These are phyloP conservation scores for Achaetomiella virescens DNA, from an alignment of 495 filamentous ascomycete species.

Conservation along the genomic window DNA sequence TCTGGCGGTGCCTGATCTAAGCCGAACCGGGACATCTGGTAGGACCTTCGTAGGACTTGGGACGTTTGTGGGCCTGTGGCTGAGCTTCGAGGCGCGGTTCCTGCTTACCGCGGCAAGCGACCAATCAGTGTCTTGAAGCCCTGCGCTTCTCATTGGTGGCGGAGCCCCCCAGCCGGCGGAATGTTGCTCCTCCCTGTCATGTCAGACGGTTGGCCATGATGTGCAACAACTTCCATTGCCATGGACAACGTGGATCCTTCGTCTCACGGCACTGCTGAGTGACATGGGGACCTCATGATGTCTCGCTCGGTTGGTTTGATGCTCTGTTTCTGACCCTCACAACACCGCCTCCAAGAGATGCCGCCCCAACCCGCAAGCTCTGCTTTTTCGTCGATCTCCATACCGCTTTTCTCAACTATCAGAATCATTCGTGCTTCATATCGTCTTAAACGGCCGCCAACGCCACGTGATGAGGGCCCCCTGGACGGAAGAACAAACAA, in stretches of 20 bases:
- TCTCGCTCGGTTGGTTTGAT: too few relatives aligned
- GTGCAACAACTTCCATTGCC: too few relatives aligned
- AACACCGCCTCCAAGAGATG: background rate
- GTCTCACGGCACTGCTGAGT: too few relatives aligned
- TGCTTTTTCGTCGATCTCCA: too few relatives aligned
- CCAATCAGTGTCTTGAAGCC: background rate
- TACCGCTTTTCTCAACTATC: too few relatives aligned
- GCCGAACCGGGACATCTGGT: constrained; percentile 19
- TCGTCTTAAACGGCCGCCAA: too few relatives aligned
- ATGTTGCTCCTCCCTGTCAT: background rate
- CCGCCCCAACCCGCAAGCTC: background rate
- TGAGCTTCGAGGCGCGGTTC: constrained; percentile 23
- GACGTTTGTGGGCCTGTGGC: constrained; percentile 17
- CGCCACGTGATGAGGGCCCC: too few relatives aligned
- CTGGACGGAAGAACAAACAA: too few relatives aligned
- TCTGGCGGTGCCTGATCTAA: constrained; percentile 29
- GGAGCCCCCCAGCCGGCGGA: background rate
- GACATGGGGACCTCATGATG: too few relatives aligned
- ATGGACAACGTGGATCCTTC: too few relatives aligned
- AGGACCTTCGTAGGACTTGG: constrained; percentile 34
- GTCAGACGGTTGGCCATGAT: background rate
- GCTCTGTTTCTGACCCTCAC: too few relatives aligned
- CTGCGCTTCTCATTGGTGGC: background rate
- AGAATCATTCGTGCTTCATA: too few relatives aligned
- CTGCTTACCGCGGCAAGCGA: constrained; percentile 3